Evolutionary conservation across 2,329 filamentous ascomycete species (phyloP).

Genomic region (Ceratocystis cacaofunesta): DNA sequence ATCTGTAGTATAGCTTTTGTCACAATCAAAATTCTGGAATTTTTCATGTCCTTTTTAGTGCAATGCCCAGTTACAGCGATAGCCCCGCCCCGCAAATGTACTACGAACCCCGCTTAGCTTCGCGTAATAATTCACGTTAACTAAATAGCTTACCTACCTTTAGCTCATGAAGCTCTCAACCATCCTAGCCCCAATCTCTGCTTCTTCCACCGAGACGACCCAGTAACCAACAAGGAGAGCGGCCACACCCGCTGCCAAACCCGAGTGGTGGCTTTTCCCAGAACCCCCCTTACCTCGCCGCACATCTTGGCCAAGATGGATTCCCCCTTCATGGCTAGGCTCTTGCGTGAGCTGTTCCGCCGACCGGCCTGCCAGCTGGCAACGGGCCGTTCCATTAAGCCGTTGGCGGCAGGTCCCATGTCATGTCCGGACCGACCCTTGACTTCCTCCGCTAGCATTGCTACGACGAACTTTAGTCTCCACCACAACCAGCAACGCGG

Average conservation of each 20-base stretch:
- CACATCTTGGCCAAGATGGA: conserved; percentile 46
- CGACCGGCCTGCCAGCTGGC: conserved; percentile 41
- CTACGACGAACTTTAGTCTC: conserved; percentile 20
- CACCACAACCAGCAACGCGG: conserved; percentile 20
- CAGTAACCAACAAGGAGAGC: background rate
- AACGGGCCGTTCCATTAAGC: conserved; percentile 27
- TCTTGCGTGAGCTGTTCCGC: conserved; percentile 75
- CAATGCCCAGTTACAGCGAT: conserved; percentile 7
- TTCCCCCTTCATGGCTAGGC: conserved; percentile 57
- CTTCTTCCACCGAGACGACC: background rate
- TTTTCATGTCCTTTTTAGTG: background rate
- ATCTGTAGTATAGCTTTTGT: background rate
- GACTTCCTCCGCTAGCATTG: conserved; percentile 18
- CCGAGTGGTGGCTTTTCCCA: background rate
- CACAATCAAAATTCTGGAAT: background rate
- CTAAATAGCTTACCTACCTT: background rate
- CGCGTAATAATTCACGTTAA: background rate
- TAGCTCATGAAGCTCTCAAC: background rate
- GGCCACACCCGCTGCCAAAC: background rate
- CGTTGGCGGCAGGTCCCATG: conserved; percentile 7
- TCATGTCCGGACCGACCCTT: conserved; percentile 12
- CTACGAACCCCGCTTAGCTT: background rate
- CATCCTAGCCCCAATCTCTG: background rate
- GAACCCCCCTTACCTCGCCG: background rate
- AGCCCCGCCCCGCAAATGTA: conserved; percentile 14